Evolutionary conservation across 106 monocot species (phyloP), one percentile per base, ranked within the genome.

Genomic region (Allium cepa): DNA sequence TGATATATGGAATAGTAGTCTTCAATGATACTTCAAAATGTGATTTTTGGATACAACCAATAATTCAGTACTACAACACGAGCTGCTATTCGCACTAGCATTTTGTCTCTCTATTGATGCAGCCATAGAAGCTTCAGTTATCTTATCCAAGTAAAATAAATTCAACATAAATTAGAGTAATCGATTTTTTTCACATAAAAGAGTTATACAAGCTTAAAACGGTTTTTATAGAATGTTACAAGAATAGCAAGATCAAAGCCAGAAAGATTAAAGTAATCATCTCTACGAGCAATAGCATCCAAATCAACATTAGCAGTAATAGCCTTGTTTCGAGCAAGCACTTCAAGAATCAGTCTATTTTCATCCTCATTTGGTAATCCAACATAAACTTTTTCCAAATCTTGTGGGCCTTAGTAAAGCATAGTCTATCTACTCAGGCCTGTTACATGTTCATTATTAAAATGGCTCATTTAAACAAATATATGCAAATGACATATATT

Each of bases 71-170:
- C 67, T 57, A 57, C 67, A 68, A 53, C 77, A 22, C 1, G 22
- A 22, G 22, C 1, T 22, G 22, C 22, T 1, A 22, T 22, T 22
- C 22, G 22, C 22, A 22, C 22, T 22, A 22, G 22, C 1, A 22
- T 0, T 22, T 22, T 22, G 22, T 22, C 22, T 84, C 75, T 90
- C 90, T 63, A 85, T 80, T 57, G 73, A 59, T 1, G 83, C 82
- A 64, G 22, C 67, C 82, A 85, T 85, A 27, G 82, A 82, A 58
- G 90, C 90, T 78, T 85, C 90, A 68, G 82, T 78, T 71, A 90
- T 75, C 90, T 90, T 73, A 17, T 59, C 46, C 59, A 66, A 13
- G 46, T 26, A 57, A 51, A 16, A 27, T 26, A 26, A 7, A 14
- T 17, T 22, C 26, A 51, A 66, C 1, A 68, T 68, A 68, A 22